Base-by-base conservation (phyloP, 2,329 filamentous ascomycete species). In the Zasmidium angulare region DNA sequence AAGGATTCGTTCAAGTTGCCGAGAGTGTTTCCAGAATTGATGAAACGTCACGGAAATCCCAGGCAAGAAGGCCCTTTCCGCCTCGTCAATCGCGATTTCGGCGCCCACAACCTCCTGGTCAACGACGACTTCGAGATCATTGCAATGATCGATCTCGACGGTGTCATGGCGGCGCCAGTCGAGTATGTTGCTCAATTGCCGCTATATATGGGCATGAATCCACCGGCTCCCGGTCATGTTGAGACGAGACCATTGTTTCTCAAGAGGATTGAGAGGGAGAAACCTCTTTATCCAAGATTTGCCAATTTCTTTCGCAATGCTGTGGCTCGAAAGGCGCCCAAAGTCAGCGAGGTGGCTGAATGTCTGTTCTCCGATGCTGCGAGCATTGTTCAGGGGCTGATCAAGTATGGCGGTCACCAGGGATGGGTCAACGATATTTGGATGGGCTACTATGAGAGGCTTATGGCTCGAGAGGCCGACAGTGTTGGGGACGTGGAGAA, bases 71-170 rank as follows among this genome's bases (percentile, higher is more conserved):
- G 40, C 10, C 36, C 36, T 19, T 61, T 55, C 51, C 21, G n/a
- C 10, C 50, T 58, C 1, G 52, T 51, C 2, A 52, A 55, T 26
- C 55, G 59, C 2, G 55, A 61, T 24, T 53, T 61, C 10, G 40
- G 59, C 6, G 29, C 36, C 14, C 55, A 58, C 51, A 61, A 61
- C 24, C 55, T 61, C 2, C 52, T 61, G 17, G 59, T 61, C 23
- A 36, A 61, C 48, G 26, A 58, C n/a, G 23, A 51, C 2, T 55
- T 61, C 48, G 36, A 61, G 12, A 55, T 61, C 40, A 29, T 61
- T 6, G 59, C 47, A 17, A n/a, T 61, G 10, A 58, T 61, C 14
- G 59, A 55, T 46, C 23, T 61, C 31, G 51, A 55, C 21, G 40
- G 48, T 24, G 47, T 55, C 22, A 58, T 61, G 40, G 46, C 48